phyloP scores from a whole-genome alignment of 305 asterid species.

The Petunia hybrid region DNA sequence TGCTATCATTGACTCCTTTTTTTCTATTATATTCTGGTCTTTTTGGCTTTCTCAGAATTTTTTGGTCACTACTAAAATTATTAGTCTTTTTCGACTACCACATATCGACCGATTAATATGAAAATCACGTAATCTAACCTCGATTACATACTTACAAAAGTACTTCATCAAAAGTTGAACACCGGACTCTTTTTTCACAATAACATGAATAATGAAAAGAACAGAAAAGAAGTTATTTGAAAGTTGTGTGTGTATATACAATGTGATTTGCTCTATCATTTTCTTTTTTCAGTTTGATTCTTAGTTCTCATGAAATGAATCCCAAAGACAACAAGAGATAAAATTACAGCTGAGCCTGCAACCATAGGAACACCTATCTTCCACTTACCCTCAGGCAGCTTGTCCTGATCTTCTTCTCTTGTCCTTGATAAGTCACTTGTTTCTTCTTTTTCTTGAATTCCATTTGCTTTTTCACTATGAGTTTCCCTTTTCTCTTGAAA shows the following conservation, averaged over 20 bases:
- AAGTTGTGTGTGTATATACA: background rate
- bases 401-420: conserved; percentile 23
- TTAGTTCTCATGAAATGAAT: conserved; percentile 59
- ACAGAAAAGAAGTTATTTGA: background rate
- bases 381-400: conserved; percentile 35
- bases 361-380: conserved; percentile 64
- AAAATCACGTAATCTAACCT: no score
- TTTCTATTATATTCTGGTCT: conserved; percentile 1
- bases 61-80: no score
- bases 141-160: background rate
- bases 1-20: conserved; percentile 36
- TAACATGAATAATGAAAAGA: background rate
- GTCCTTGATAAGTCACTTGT: conserved; percentile 32
- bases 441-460: conserved; percentile 33
- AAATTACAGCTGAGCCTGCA: conserved; percentile 75
- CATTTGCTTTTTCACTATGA: conserved; percentile 31
- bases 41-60: background rate
- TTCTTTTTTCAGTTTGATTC: conserved; percentile 49
- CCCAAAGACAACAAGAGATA: conserved; percentile 65
- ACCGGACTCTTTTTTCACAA: background rate
- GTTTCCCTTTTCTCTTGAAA: conserved; percentile 35
- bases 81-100: background rate
- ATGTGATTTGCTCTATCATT: conserved; percentile 35
- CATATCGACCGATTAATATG: no score
- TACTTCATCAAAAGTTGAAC: background rate